Percentiles rank a stretch among this genome's conserved stretches.
Conservation (phyloP, 768 basidiomycete species). For the Hericium rajendrae region DNA sequence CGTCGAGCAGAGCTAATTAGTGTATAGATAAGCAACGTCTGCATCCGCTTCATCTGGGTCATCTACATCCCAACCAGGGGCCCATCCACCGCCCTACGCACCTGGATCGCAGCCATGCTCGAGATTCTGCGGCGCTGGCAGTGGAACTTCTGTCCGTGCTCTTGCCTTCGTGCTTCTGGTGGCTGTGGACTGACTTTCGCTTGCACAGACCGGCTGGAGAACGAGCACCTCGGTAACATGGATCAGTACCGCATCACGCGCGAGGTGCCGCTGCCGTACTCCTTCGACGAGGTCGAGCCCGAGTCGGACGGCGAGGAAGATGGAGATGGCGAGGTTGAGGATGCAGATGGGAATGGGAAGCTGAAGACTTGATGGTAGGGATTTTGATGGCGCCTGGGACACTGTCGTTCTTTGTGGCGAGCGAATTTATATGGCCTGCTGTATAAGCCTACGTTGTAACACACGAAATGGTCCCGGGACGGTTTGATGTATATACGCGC, state of each 20-base stretch:
- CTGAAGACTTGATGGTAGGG: neutral
- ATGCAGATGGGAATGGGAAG: neutral
- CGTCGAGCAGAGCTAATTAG: neutral
- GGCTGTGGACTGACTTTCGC: neutral
- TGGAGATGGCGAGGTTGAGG: conserved; percentile 16
- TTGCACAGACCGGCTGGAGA: conserved; percentile 63
- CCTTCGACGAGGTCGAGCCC: conserved; percentile 34
- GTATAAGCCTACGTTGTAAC: too few species aligned
- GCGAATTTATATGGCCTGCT: too few species aligned
- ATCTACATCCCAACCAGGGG: conserved; percentile 55
- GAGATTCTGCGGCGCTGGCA: conserved; percentile 77
- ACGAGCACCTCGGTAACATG: conserved; percentile 88
- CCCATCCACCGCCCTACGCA: conserved; percentile 40
- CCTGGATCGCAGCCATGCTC: conserved; percentile 58
- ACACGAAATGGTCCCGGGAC: too few species aligned
- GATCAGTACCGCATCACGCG: conserved; percentile 86
- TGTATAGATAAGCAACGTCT: conserved; percentile 55
- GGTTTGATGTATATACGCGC: too few species aligned
- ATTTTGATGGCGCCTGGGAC: neutral
- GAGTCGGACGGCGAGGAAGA: conserved; percentile 40
- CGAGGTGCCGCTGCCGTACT: conserved; percentile 79
- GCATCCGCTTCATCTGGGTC: conserved; percentile 78
- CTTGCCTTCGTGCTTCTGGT: neutral
- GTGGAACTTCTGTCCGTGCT: conserved; percentile 82
- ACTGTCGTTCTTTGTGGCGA: too few species aligned